Evolutionary conservation across 768 basidiomycete species (phyloP).

Genomic region (Termitomyces sp.): DNA sequence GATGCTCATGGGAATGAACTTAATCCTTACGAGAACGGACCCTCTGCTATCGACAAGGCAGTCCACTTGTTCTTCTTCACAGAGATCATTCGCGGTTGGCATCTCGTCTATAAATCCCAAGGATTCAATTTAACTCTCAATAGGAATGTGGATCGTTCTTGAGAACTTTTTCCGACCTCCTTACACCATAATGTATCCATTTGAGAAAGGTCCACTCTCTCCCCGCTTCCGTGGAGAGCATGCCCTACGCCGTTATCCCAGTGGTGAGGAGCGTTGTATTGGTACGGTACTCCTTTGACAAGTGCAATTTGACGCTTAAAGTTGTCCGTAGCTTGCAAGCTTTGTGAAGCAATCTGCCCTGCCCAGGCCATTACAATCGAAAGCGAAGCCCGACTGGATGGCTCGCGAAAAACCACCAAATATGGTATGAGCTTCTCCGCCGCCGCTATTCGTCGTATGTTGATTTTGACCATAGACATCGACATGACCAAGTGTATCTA

Average conservation of each 20-base stretch:
- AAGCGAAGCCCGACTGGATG: conserved; percentile 93
- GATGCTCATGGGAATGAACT: conserved; percentile 51
- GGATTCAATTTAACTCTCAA: conserved; percentile 14
- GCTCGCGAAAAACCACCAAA: conserved; percentile 95
- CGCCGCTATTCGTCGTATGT: background rate
- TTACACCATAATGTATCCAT: conserved; percentile 98
- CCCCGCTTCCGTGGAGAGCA: conserved; percentile 99
- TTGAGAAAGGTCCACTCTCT: conserved; percentile 96
- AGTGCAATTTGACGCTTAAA: conserved; percentile 11
- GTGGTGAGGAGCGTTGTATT: conserved; percentile 98
- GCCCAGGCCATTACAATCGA: conserved; percentile 99
- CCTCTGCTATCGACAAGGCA: conserved; percentile 93
- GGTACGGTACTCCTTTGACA: conserved; percentile 51
- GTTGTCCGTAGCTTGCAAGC: conserved; percentile 78
- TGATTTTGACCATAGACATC: conserved; percentile 59
- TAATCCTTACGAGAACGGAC: conserved; percentile 75
- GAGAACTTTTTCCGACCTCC: conserved; percentile 93
- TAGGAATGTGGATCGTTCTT: conserved; percentile 97
- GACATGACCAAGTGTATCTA: conserved; percentile 99
- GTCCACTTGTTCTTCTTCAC: conserved; percentile 98
- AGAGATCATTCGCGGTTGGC: conserved; percentile 91
- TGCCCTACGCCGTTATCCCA: conserved; percentile 93
- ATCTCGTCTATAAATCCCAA: background rate
- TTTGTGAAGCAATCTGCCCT: conserved; percentile 99
- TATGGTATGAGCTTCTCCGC: conserved; percentile 60